Evolutionary conservation across 495 filamentous ascomycete genomes (phyloP).

Genomic region (Daldinia caldariorum): DNA sequence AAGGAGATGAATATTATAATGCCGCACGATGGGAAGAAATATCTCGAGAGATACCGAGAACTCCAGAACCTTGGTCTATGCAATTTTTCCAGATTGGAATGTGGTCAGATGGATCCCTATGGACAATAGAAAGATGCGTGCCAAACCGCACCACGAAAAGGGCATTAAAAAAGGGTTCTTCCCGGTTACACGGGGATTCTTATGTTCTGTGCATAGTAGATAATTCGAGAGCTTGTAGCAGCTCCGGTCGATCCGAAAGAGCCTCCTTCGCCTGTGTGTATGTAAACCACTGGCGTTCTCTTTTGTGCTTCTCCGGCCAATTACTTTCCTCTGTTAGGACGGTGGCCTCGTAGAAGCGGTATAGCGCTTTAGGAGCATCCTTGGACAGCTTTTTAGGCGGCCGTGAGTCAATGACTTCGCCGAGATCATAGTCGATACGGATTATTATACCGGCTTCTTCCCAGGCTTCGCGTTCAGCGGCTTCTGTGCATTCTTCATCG

Average conservation of each 20-base stretch:
- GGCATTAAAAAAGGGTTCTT: slow-evolving; percentile 9
- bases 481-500: slow-evolving; percentile 75
- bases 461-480: slow-evolving; percentile 85
- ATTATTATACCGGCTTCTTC: slow-evolving; percentile 95
- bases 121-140: slow-evolving; percentile 29
- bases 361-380: slow-evolving; percentile 77
- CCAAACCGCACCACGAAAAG: slow-evolving; percentile 21
- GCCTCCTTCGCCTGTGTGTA: slow-evolving; percentile 81
- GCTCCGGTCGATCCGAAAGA: slow-evolving; percentile 81
- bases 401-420: slow-evolving; percentile 81
- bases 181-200: slow-evolving; percentile 13
- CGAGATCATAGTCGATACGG: slow-evolving; percentile 82
- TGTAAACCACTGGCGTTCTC: slow-evolving; percentile 86
- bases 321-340: slow-evolving; percentile 82
- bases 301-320: slow-evolving; percentile 96
- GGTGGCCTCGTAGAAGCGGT: slow-evolving; percentile 87
- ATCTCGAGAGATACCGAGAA: slow-evolving; percentile 42
- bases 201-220: slow-evolving; percentile 70
- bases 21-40: slow-evolving; percentile 26
- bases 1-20: slow-evolving; percentile 31
- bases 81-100: slow-evolving; percentile 31
- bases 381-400: slow-evolving; percentile 67
- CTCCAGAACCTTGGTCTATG: slow-evolving; percentile 49
- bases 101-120: slow-evolving; percentile 35
- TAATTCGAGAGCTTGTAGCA: slow-evolving; percentile 83